Conservation (phyloP, 768 basidiomycete genomes). For the Boletus barrowsii region DNA sequence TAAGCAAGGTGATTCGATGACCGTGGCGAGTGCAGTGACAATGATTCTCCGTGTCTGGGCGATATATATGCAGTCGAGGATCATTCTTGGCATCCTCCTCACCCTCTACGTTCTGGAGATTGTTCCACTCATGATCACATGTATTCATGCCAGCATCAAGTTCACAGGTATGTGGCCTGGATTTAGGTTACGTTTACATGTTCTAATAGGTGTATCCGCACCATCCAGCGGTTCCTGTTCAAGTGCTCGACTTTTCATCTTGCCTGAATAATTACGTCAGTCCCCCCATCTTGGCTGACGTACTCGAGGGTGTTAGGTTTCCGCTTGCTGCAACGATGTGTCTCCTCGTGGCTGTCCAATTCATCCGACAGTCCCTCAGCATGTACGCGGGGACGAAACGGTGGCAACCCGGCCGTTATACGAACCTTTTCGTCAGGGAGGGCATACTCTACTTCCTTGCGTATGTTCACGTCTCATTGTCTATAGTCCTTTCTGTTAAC, state of each 20-base stretch:
- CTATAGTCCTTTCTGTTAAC: too few relatives aligned
- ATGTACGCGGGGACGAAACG: not conserved
- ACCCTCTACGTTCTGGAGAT: not conserved
- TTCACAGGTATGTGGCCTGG: not conserved
- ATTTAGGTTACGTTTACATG: too few relatives aligned
- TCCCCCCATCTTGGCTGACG: not conserved
- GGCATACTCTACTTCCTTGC: not conserved
- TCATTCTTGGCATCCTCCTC: conserved; percentile 8
- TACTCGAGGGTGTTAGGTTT: not conserved
- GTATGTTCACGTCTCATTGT: not conserved
- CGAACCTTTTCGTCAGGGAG: not conserved
- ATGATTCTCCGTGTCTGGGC: conserved; percentile 15
- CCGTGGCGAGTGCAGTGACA: not conserved
- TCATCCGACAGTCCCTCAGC: not conserved
- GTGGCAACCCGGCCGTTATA: not conserved
- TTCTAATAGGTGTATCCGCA: too few relatives aligned
- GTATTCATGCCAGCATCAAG: not conserved
- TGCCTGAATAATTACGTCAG: too few relatives aligned
- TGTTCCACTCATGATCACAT: not conserved
- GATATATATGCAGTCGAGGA: conserved; percentile 4
- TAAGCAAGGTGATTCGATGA: not conserved
- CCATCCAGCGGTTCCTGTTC: too few relatives aligned
- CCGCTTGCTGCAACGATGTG: not conserved
- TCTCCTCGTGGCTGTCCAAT: not conserved
- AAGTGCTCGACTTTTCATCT: too few relatives aligned